Percentiles rank a stretch among this genome's conserved stretches.
Evolutionary conservation across 2,329 filamentous ascomycete genomes (phyloP).

Genomic region (Arthroderma sp.): DNA sequence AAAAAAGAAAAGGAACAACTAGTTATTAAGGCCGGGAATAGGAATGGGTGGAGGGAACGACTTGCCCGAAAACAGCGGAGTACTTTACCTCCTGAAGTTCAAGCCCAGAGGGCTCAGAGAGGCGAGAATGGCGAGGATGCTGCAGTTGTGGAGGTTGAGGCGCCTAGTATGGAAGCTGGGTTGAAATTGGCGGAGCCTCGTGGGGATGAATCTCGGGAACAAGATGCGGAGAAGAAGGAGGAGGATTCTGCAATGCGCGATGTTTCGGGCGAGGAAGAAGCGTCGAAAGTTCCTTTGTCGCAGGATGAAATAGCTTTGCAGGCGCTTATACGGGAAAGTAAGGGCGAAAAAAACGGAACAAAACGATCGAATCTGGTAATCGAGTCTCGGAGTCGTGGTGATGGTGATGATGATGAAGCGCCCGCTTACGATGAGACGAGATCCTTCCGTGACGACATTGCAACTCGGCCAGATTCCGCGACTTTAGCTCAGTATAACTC

Average conservation of each 20-base stretch:
- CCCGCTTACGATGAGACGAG: slow-evolving; percentile 34
- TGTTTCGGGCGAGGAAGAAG: slow-evolving; percentile 8
- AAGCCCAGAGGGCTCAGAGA: slow-evolving; percentile 31
- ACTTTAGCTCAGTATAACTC: slow-evolving; percentile 74
- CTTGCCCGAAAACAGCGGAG: slow-evolving; percentile 44
- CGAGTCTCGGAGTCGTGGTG: slow-evolving; percentile 18
- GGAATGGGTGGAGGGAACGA: slow-evolving; percentile 57
- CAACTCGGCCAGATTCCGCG: slow-evolving; percentile 58
- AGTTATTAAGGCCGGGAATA: slow-evolving; percentile 66
- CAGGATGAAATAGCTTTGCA: slow-evolving; percentile 54
- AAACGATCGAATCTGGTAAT: slow-evolving; percentile 42
- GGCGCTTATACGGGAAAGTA: slow-evolving; percentile 48
- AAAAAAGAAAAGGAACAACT: slow-evolving; percentile 46
- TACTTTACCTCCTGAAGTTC: slow-evolving; percentile 44
- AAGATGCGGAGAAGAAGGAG: slow-evolving; percentile 16
- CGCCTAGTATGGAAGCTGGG: slow-evolving; percentile 40
- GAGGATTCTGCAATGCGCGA: slow-evolving; percentile 18
- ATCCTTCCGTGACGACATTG: slow-evolving; percentile 57
- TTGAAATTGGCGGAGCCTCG: slow-evolving; percentile 36
- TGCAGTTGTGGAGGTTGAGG: slow-evolving; percentile 35
- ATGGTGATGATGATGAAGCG: slow-evolving; percentile 14
- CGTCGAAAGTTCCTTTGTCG: slow-evolving; percentile 29
- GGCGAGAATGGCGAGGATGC: slow-evolving; percentile 21
- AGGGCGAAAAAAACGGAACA: slow-evolving; percentile 22
- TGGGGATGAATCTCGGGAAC: slow-evolving; percentile 16